phyloP scores from a whole-genome alignment of 1,284 basidiomycete genomes.

The Rhizopogon hawkerae region DNA sequence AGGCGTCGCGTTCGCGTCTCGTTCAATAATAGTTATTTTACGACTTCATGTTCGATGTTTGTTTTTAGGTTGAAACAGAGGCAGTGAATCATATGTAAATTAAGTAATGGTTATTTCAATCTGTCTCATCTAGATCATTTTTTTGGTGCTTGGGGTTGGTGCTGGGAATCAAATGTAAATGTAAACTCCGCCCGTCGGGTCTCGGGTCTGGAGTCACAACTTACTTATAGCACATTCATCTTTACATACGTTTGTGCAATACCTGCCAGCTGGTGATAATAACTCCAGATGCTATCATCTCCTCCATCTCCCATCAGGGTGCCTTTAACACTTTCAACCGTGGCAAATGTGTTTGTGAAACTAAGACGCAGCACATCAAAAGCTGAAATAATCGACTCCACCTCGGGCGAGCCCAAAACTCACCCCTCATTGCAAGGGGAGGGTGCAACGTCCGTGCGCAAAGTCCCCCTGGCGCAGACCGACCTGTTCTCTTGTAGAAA shows the following conservation, averaged over 20 bases:
- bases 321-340: constrained; percentile 30
- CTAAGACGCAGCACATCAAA: constrained; percentile 31
- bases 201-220: no score
- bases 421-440: constrained; percentile 36
- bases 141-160: not conserved
- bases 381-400: constrained; percentile 32
- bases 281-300: constrained; percentile 13
- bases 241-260: not conserved
- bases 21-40: no score
- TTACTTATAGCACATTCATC: constrained; percentile 11
- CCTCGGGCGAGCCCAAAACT: constrained; percentile 48
- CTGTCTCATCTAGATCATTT: not conserved
- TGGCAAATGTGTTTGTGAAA: constrained; percentile 47
- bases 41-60: no score
- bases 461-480: constrained; percentile 37
- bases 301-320: constrained; percentile 22
- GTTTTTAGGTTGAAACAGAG: no score
- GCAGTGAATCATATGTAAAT: no score
- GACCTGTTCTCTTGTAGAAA: constrained; percentile 53
- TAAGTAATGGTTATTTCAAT: no score
- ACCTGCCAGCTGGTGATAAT: constrained; percentile 6
- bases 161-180: constrained; percentile 1
- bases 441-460: constrained; percentile 27
- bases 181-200: constrained; percentile 22
- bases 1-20: not conserved